A percentile compares a stretch with the other conserved stretches of the same genome.
Conservation (phyloP, 2,329 filamentous ascomycete genomes). For the Albifimbria verrucaria region DNA sequence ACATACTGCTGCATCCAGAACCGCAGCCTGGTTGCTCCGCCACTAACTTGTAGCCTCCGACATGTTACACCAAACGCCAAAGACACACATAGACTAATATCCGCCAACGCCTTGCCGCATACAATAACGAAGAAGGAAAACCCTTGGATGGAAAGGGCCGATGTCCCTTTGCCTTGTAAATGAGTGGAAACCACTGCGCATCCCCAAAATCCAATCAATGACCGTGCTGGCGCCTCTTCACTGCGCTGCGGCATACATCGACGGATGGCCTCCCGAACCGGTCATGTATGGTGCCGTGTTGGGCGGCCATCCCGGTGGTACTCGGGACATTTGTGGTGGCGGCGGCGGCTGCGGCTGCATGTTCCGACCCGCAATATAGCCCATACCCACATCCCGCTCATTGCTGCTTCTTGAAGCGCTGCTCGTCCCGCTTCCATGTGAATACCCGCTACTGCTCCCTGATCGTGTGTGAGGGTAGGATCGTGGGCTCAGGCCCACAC, state of each 20-base stretch:
- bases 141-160: too few relatives aligned
- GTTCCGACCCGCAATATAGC: slow-evolving; percentile 12
- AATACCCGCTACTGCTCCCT: slow-evolving; percentile 31
- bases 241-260: background rate
- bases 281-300: background rate
- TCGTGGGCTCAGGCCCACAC: slow-evolving; percentile 27
- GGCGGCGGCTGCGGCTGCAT: background rate
- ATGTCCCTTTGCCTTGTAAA: too few relatives aligned
- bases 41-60: too few relatives aligned
- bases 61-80: background rate
- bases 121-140: too few relatives aligned
- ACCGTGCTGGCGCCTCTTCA: too few relatives aligned
- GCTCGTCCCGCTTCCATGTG: slow-evolving; percentile 30
- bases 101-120: background rate
- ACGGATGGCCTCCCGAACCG: background rate
- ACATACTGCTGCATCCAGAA: too few relatives aligned
- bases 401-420: slow-evolving; percentile 19
- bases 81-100: background rate
- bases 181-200: too few relatives aligned
- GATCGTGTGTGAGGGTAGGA: slow-evolving; percentile 25
- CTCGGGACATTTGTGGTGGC: background rate
- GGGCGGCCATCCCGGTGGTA: background rate
- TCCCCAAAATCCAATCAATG: too few relatives aligned
- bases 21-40: too few relatives aligned
- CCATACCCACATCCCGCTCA: slow-evolving; percentile 20